Evolutionary conservation across 495 filamentous ascomycete species (phyloP), one percentile per base, ranked within the genome.

Genomic region (Aspergillus bridgeri): DNA sequence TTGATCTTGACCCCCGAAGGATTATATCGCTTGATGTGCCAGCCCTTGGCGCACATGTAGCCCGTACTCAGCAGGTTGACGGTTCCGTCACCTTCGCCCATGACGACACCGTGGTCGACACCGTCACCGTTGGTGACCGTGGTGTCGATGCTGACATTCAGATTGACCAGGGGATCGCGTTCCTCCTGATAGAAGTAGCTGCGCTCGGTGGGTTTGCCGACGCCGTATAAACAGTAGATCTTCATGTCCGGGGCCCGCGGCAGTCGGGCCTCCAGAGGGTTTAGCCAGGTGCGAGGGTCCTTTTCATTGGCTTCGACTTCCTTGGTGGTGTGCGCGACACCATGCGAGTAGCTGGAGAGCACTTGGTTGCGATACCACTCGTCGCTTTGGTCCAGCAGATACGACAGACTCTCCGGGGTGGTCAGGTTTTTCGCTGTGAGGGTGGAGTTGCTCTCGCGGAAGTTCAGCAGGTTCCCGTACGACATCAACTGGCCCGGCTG

Each of bases 171-270:
- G 0, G 89, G 87, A 46, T 86, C 82, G 3, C 78, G 78, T 38
- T 92, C 85, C 19, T 89, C 79, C 43, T 88, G 86, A 75, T 97
- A 97, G 71, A 87, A 98, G 72, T 97, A 98, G 50, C 86, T 83
- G 49, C 92, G 81, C 70, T 98, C 92, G 0, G 92, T 96, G 13
- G 89, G 86, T 70, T 98, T 98, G 6, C 89, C 90, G 23, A 96
- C 81, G 38, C 90, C 94, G 69, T 98, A 98, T 77, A 98, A 98
- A 73, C 94, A 98, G 69, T 94, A 98, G 19, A 98, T 90, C 77
- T 96, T 97, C 70, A 98, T 81, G 66, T 85, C 89, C 0, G 94
- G 94, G 15, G 94, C 94, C 47, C 88, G 78, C 0, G 94, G 94
- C 0, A 98, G 79, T 7, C 95, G 85, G 1, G 91, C 88, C 65